Evolutionary conservation across 768 basidiomycete species (phyloP).

Genomic region (Roridomyces roridus): DNA sequence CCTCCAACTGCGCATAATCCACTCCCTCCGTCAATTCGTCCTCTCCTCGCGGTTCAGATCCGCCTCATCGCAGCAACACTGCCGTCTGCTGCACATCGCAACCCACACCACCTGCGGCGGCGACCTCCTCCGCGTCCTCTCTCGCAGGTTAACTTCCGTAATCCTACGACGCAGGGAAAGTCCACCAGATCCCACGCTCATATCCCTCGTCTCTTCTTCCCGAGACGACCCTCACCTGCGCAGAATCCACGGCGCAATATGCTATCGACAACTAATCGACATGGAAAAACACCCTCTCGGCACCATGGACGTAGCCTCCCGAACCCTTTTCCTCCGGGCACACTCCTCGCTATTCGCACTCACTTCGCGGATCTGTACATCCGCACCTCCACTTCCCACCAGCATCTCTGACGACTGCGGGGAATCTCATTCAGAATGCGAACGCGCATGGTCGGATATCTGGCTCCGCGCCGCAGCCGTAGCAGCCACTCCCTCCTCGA

Average conservation of each 20-base stretch:
- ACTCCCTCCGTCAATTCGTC: slow-evolving; percentile 22
- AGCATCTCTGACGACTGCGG: slow-evolving; percentile 44
- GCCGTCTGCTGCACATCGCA: slow-evolving; percentile 57
- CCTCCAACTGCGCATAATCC: slow-evolving; percentile 50
- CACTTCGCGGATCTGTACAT: slow-evolving; percentile 58
- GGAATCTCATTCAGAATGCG: slow-evolving; percentile 57
- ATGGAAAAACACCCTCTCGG: slow-evolving; percentile 39
- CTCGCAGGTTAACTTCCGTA: background rate
- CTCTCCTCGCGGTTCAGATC: slow-evolving; percentile 28
- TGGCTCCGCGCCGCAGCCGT: slow-evolving; percentile 58
- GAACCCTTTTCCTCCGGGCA: slow-evolving; percentile 61
- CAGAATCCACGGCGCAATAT: slow-evolving; percentile 55
- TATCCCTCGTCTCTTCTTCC: slow-evolving; percentile 42
- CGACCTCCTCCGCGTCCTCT: slow-evolving; percentile 48
- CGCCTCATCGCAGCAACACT: slow-evolving; percentile 37
- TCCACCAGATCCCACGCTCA: slow-evolving; percentile 30
- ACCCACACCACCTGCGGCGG: slow-evolving; percentile 53
- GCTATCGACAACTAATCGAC: slow-evolving; percentile 54
- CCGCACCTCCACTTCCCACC: slow-evolving; percentile 49
- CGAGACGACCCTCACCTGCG: slow-evolving; percentile 41
- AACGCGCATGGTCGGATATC: slow-evolving; percentile 53
- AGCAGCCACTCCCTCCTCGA: slow-evolving; percentile 39
- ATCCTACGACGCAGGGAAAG: background rate
- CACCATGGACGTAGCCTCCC: slow-evolving; percentile 40
- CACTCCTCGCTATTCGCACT: slow-evolving; percentile 58